A percentile compares a stretch with the other conserved stretches of the same genome.
These are phyloP conservation scores for Dioszegia crocea DNA, from an alignment of 768 basidiomycete genomes.

Conservation along the genomic window DNA sequence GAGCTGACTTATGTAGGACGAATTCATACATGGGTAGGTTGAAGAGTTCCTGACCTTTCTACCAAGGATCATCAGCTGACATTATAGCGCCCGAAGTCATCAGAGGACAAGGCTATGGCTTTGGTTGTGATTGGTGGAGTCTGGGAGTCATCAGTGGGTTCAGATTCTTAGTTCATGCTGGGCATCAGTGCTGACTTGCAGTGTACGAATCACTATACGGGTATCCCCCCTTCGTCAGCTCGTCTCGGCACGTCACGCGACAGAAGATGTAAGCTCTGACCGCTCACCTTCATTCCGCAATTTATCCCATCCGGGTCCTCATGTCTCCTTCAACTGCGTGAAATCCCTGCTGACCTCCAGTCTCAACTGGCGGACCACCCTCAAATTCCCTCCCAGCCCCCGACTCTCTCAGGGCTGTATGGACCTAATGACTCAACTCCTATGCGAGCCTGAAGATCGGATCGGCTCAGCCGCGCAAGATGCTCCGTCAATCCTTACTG, in stretches of 20 bases:
- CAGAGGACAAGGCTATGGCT: slow-evolving; percentile 67
- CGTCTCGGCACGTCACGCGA: slow-evolving; percentile 88
- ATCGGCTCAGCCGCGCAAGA: slow-evolving; percentile 50
- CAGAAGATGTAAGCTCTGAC: slow-evolving; percentile 67
- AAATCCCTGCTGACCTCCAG: slow-evolving; percentile 17
- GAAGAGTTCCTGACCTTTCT: too few species aligned
- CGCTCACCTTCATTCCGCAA: too few species aligned
- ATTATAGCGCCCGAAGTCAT: slow-evolving; percentile 50
- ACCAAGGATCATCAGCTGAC: too few species aligned
- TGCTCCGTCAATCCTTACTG: slow-evolving; percentile 52
- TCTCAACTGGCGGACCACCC: slow-evolving; percentile 83
- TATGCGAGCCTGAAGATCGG: slow-evolving; percentile 94
- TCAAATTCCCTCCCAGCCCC: slow-evolving; percentile 81
- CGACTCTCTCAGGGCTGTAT: slow-evolving; percentile 80
- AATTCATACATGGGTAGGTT: slow-evolving; percentile 53
- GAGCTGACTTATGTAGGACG: slow-evolving; percentile 33
- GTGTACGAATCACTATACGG: slow-evolving; percentile 92
- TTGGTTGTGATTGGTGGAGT: slow-evolving; percentile 98
- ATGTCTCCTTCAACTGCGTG: too few species aligned
- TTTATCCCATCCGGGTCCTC: too few species aligned
- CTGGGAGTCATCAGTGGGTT: slow-evolving; percentile 74
- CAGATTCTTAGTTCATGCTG: neutral
- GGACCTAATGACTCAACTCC: slow-evolving; percentile 77
- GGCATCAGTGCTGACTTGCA: neutral
- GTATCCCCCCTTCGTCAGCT: slow-evolving; percentile 93